Evolutionary conservation across 2,329 filamentous ascomycete genomes (phyloP), one percentile per base, ranked within the genome.

Genomic region (Harringtonia aguacate): DNA sequence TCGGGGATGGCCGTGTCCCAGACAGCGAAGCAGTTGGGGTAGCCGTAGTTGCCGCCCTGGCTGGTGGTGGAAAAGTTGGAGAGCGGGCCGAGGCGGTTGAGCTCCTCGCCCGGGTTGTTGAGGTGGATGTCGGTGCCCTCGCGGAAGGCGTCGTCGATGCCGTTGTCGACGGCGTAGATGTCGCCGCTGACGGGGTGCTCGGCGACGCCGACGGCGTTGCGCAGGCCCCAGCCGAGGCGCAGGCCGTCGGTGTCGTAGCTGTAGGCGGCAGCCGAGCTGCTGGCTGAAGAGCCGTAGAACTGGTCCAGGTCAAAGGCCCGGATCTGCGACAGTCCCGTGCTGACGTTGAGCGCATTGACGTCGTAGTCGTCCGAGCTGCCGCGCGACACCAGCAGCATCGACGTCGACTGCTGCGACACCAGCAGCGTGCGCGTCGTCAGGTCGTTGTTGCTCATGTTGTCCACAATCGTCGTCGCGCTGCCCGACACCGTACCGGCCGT

Each of bases 81-180:
- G 30, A 84, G 65, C 40, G 86, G 69, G 3, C 81, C 81, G 50
- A 82, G 76, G 56, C 73, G 84, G 58, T 86, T 86, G 58, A 86
- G 60, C 58, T 86, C 79, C 56, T 86, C 81, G 18, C 75, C 81
- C 0, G 82, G 81, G 54, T 86, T 85, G 50, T 80, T 65, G 50
- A 75, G 62, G 53, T 83, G 78, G 37, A 84, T 70, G 51, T 81
- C 77, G 12, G 62, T 52, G 8, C 69, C 72, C 21, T 64, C 53
- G 22, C 80, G 69, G 27, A 61, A 56, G 36, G 84, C 63, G 21
- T 81, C 58, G 56, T 53, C 51, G 20, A 47, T 45, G 38, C 46
- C 44, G 43, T 53, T 53, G 35, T 53, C 51, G 28, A 53, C 51
- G 39, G 34, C 58, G 65, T 70, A 47, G 5, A 20, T 4, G 18